Evolutionary conservation across 768 basidiomycete genomes (phyloP).

Genomic region (Serendipita vermifera): DNA sequence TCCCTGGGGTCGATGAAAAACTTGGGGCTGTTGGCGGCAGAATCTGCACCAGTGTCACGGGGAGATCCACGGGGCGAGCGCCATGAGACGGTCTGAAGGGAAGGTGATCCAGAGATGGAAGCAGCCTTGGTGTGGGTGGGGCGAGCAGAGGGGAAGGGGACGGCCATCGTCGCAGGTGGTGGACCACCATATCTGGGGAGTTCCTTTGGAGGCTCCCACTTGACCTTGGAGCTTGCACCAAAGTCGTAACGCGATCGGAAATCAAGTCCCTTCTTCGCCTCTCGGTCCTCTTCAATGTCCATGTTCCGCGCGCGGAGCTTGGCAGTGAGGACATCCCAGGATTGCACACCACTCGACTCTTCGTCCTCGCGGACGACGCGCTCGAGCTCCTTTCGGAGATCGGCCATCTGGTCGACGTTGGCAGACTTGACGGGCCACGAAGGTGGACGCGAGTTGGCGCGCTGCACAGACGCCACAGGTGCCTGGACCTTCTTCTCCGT

Average conservation of each 20-base stretch:
- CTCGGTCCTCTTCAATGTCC: conserved; percentile 5
- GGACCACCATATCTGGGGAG: background rate
- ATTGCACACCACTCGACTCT: background rate
- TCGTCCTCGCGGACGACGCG: conserved; percentile 1
- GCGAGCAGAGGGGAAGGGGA: conserved; percentile 1
- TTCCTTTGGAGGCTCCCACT: conserved; percentile 4
- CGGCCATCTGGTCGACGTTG: conserved; percentile 8
- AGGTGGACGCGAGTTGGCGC: background rate
- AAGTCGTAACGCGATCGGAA: background rate
- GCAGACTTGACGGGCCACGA: background rate
- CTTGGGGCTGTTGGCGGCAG: background rate
- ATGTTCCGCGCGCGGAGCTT: conserved; percentile 3
- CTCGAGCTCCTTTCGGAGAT: conserved; percentile 11
- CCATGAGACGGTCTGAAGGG: background rate
- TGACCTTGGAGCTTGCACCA: background rate
- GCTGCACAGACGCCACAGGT: background rate
- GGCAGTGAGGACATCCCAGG: conserved; percentile 2
- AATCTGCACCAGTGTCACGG: conserved; percentile 1
- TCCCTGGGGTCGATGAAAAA: conserved; percentile 9
- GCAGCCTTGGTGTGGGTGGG: background rate
- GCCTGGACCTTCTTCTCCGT: conserved; percentile 15
- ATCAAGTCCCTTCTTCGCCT: conserved; percentile 1
- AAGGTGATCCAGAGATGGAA: background rate
- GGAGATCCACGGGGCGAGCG: background rate
- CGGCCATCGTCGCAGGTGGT: background rate